Evolutionary conservation across 73 alveolate genomes (phyloP).

Genomic region (Paramecium pentaurelia): DNA sequence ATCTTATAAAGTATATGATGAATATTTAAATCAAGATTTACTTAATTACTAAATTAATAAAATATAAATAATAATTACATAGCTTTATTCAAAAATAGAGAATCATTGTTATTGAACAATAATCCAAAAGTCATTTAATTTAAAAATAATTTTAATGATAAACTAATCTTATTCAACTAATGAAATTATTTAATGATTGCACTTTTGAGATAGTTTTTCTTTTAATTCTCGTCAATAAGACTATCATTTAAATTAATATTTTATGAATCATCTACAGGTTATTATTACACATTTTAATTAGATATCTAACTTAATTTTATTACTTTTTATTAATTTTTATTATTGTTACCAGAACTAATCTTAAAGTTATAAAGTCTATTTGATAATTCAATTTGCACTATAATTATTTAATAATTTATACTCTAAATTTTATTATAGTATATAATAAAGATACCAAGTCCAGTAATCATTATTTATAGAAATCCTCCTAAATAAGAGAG

Average conservation of each 20-base stretch:
- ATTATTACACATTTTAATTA: neutral
- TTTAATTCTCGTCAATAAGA: neutral
- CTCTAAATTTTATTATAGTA: neutral
- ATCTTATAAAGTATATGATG: neutral
- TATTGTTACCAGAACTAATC: neutral
- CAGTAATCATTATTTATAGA: neutral
- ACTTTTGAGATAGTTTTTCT: neutral
- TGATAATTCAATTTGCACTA: neutral
- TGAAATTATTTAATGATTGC: neutral
- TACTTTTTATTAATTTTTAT: neutral
- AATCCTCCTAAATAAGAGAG: conserved; percentile 11
- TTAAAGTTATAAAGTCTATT: neutral
- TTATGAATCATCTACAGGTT: neutral
- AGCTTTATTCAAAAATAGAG: neutral
- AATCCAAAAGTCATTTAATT: neutral
- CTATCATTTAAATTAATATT: neutral
- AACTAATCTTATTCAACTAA: neutral
- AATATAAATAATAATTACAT: neutral
- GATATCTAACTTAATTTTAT: neutral
- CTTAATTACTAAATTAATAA: neutral
- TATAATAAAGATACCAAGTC: neutral
- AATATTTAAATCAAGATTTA: neutral
- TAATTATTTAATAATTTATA: neutral
- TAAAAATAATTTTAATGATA: neutral
- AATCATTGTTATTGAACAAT: neutral